phyloP scores from a whole-genome alignment of 2,329 filamentous ascomycete genomes.

The Trichoderma cornu-damae region DNA sequence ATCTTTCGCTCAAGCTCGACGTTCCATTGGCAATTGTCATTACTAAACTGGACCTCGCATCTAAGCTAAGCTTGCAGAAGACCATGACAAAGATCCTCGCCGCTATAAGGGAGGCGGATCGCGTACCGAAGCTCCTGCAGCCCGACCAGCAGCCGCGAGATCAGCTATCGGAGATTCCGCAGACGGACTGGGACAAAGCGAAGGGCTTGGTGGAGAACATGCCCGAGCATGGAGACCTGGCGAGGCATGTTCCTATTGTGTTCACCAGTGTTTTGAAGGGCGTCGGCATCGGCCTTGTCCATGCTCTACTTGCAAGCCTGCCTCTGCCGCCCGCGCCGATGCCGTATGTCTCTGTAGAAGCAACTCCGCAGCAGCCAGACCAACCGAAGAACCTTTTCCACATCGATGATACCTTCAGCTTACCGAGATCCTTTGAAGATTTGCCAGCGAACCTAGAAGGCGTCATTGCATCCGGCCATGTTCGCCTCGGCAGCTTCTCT shows the following conservation, averaged over 20 bases:
- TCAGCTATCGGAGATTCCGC: conserved; percentile 53
- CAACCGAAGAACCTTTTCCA: conserved; percentile 69
- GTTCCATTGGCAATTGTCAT: conserved; percentile 76
- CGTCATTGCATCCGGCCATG: conserved; percentile 76
- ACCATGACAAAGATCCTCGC: conserved; percentile 71
- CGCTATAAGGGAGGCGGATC: conserved; percentile 67
- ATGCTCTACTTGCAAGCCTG: conserved; percentile 72
- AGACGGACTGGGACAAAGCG: conserved; percentile 53
- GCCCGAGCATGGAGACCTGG: conserved; percentile 37
- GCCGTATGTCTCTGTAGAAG: conserved; percentile 50
- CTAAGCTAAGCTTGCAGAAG: conserved; percentile 61
- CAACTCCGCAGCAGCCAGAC: conserved; percentile 53
- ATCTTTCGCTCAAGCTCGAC: conserved; percentile 75
- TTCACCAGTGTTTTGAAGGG: conserved; percentile 85
- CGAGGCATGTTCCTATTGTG: conserved; percentile 69
- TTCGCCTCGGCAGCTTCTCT: conserved; percentile 71
- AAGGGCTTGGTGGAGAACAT: conserved; percentile 51
- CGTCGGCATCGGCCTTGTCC: conserved; percentile 71
- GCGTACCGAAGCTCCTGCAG: conserved; percentile 68
- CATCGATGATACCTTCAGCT: conserved; percentile 82
- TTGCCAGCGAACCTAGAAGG: conserved; percentile 35
- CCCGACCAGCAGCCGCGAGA: conserved; percentile 45
- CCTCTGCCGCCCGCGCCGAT: conserved; percentile 60
- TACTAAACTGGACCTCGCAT: conserved; percentile 86
- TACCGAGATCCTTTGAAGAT: conserved; percentile 54